These are phyloP conservation scores for Mucor indicus DNA, from an alignment of 371 early-diverging fungal species.

Conservation along the genomic window DNA sequence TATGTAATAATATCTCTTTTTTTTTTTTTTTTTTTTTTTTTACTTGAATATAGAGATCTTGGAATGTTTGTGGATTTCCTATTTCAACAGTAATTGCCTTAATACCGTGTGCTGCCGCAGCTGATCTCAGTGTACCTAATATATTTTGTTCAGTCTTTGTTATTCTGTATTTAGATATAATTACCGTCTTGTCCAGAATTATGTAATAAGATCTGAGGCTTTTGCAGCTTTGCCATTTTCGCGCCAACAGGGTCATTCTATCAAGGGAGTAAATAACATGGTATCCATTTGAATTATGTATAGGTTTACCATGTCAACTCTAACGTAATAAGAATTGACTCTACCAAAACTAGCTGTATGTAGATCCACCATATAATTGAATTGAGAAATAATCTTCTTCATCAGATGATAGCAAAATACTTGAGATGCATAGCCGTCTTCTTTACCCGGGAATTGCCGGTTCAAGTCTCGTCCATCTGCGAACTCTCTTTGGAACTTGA, in stretches of 20 bases:
- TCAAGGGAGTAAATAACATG: neutral
- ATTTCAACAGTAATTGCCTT: conserved; percentile 88
- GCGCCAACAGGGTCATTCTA: conserved; percentile 68
- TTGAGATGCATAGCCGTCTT: conserved; percentile 74
- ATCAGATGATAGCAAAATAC: conserved; percentile 80
- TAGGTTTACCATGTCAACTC: conserved; percentile 67
- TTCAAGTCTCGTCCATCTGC: conserved; percentile 84
- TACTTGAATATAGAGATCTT: conserved; percentile 65
- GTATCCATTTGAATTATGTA: too few relatives aligned
- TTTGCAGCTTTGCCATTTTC: conserved; percentile 80
- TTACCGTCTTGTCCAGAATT: conserved; percentile 39
- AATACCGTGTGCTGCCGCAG: conserved; percentile 75
- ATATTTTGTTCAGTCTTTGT: too few relatives aligned
- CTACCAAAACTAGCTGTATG: conserved; percentile 89
- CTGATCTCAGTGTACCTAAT: conserved; percentile 82
- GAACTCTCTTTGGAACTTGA: conserved; percentile 78
- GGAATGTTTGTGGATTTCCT: conserved; percentile 74
- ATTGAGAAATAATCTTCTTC: conserved; percentile 73
- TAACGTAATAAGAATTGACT: conserved; percentile 84
- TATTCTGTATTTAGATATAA: neutral
- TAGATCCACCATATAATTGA: conserved; percentile 82
- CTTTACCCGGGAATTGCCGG: conserved; percentile 79
- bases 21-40: conserved; percentile 22
- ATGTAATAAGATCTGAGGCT: conserved; percentile 73
- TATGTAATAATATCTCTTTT: neutral